A percentile compares a stretch with the other conserved stretches of the same genome.
These are phyloP conservation scores for Nidularia pulvinata DNA, from an alignment of 768 basidiomycete species.

Conservation along the genomic window DNA sequence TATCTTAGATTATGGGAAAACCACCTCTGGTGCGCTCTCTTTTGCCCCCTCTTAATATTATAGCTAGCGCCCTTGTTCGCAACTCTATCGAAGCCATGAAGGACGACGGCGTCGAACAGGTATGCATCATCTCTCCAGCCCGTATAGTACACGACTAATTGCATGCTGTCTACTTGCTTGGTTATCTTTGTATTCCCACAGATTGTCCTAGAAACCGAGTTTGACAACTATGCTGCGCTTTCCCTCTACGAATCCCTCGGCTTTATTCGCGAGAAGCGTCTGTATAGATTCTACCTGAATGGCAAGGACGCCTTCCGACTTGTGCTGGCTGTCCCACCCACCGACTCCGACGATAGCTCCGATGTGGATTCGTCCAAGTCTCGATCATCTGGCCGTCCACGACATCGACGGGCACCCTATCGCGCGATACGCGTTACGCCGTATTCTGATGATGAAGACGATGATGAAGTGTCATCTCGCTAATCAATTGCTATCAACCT, in stretches of 20 bases:
- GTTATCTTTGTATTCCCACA: slow-evolving; percentile 23
- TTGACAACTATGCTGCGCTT: slow-evolving; percentile 87
- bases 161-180: background rate
- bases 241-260: slow-evolving; percentile 91
- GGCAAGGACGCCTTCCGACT: slow-evolving; percentile 95
- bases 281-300: slow-evolving; percentile 95
- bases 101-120: slow-evolving; percentile 83
- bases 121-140: slow-evolving; percentile 27
- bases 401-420: slow-evolving; percentile 21
- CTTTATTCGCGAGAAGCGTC: slow-evolving; percentile 93
- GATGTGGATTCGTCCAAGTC: slow-evolving; percentile 13
- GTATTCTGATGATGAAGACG: slow-evolving; percentile 45
- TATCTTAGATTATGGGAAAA: slow-evolving; percentile 45
- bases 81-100: slow-evolving; percentile 88
- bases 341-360: slow-evolving; percentile 30
- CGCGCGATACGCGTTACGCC: slow-evolving; percentile 44
- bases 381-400: background rate
- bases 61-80: slow-evolving; percentile 85
- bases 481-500: no score
- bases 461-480: slow-evolving; percentile 33
- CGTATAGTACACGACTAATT: background rate
- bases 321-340: slow-evolving; percentile 56
- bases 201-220: slow-evolving; percentile 97
- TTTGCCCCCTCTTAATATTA: slow-evolving; percentile 26
- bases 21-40: slow-evolving; percentile 47